A percentile compares a stretch with the other conserved stretches of the same genome.
phyloP scores from a whole-genome alignment of 1,284 basidiomycete genomes.

The Pascua guehoae region DNA sequence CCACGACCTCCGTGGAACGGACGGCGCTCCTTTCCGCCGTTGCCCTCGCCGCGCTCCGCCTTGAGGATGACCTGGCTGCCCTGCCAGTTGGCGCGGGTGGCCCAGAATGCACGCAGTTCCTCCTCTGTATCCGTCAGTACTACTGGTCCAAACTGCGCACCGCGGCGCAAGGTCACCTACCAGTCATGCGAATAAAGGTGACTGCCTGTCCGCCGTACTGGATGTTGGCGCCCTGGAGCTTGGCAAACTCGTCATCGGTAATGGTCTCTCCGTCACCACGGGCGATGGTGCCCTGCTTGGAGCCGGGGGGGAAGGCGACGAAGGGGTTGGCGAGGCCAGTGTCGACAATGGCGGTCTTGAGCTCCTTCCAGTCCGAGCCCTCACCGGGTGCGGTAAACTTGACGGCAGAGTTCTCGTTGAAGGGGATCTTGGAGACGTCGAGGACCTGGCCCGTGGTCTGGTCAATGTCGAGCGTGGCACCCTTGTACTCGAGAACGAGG shows the following conservation, averaged over 20 bases:
- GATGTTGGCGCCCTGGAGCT: constrained; percentile 50
- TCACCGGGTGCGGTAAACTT: constrained; percentile 43
- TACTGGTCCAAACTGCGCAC: background rate
- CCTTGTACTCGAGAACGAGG: constrained; percentile 56
- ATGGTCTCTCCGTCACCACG: constrained; percentile 48
- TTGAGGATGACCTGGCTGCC: constrained; percentile 53
- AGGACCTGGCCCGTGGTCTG: constrained; percentile 60
- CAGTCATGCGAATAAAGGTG: constrained; percentile 31
- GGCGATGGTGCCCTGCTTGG: constrained; percentile 49
- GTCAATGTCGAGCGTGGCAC: constrained; percentile 59
- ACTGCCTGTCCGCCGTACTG: constrained; percentile 47
- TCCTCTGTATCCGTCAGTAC: constrained; percentile 44
- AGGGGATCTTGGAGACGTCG: constrained; percentile 45
- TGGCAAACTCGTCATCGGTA: constrained; percentile 50
- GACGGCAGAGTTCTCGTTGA: constrained; percentile 48
- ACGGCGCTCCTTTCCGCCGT: constrained; percentile 23
- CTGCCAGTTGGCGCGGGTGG: constrained; percentile 62
- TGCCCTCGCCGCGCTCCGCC: constrained; percentile 59
- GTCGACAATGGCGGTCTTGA: constrained; percentile 47
- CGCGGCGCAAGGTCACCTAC: constrained; percentile 23
- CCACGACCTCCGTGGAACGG: constrained; percentile 35
- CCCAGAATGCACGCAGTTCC: constrained; percentile 72
- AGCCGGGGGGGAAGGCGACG: constrained; percentile 44
- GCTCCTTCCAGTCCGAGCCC: constrained; percentile 52
- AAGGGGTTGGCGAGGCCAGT: constrained; percentile 33